These are phyloP conservation scores for Amauroascus verrucosus DNA, from an alignment of 2,329 filamentous ascomycete species.

Conservation along the genomic window DNA sequence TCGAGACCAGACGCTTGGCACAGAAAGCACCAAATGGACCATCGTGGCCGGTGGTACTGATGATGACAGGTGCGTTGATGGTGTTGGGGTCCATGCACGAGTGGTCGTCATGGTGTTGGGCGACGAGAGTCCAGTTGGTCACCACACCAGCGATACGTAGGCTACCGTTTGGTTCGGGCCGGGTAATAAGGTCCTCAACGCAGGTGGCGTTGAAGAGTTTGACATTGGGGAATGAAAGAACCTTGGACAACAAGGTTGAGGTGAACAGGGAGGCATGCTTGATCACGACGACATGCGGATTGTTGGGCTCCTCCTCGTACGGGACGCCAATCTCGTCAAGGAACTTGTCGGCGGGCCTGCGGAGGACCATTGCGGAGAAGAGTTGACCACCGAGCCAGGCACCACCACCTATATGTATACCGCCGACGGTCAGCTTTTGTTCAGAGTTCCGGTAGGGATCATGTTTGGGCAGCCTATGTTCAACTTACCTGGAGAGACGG, in stretches of 20 bases:
- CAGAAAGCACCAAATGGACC: slow-evolving; percentile 84
- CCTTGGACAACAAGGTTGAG: slow-evolving; percentile 71
- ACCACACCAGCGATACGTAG: slow-evolving; percentile 79
- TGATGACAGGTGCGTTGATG: slow-evolving; percentile 80
- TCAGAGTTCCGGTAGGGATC: too few relatives aligned
- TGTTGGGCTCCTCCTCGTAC: slow-evolving; percentile 79
- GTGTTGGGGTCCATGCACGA: slow-evolving; percentile 97
- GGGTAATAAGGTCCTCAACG: slow-evolving; percentile 87
- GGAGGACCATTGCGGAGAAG: slow-evolving; percentile 91
- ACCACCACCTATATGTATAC: slow-evolving; percentile 59
- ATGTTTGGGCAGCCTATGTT: too few relatives aligned
- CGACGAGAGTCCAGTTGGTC: slow-evolving; percentile 90
- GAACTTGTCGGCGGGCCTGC: slow-evolving; percentile 81
- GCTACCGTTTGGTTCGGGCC: slow-evolving; percentile 44
- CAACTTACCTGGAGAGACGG: slow-evolving; percentile 57
- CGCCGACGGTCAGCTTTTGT: too few relatives aligned
- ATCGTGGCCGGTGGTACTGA: slow-evolving; percentile 86
- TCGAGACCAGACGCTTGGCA: slow-evolving; percentile 82
- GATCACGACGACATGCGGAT: slow-evolving; percentile 79
- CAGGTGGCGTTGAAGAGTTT: slow-evolving; percentile 94
- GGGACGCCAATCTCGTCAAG: slow-evolving; percentile 69
- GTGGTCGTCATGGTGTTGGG: slow-evolving; percentile 79
- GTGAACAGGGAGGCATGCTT: slow-evolving; percentile 93
- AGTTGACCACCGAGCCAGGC: slow-evolving; percentile 91
- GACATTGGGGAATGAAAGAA: slow-evolving; percentile 75